Percentiles rank a stretch among this genome's conserved stretches.
Evolutionary conservation across 1,284 basidiomycete species (phyloP).

Genomic region (Leccinum subrobustum): DNA sequence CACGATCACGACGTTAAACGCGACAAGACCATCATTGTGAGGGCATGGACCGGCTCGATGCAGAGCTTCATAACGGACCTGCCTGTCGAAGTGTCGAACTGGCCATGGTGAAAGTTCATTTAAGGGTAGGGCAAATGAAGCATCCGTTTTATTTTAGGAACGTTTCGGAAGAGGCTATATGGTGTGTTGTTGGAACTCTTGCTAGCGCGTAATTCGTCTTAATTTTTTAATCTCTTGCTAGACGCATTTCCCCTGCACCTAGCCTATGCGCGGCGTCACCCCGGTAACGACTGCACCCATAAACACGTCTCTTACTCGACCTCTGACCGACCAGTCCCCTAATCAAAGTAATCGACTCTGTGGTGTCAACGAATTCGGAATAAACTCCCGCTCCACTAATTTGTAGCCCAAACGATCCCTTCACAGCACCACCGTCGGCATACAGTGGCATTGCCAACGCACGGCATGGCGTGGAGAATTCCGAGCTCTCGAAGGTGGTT

Average conservation of each 20-base stretch:
- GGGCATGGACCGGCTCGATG: conserved; percentile 72
- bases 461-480: conserved; percentile 19
- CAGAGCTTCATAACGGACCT: conserved; percentile 66
- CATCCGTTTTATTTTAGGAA: conserved; percentile 37
- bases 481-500: conserved; percentile 34
- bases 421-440: conserved; percentile 33
- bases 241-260: conserved; percentile 70
- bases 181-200: conserved; percentile 37
- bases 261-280: conserved; percentile 49
- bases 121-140: background rate
- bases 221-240: conserved; percentile 24
- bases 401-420: conserved; percentile 23
- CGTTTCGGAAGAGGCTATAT: conserved; percentile 65
- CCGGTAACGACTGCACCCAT: conserved; percentile 29
- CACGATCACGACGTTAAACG: conserved; percentile 72
- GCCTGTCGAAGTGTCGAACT: conserved; percentile 77
- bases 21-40: conserved; percentile 71
- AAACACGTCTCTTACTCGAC: conserved; percentile 22
- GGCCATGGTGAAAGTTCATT: conserved; percentile 58
- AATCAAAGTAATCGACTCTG: conserved; percentile 11
- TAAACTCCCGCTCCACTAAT: conserved; percentile 7
- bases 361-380: conserved; percentile 9
- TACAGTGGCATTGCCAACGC: conserved; percentile 13
- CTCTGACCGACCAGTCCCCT: conserved; percentile 24
- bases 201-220: background rate